Evolutionary conservation across 768 basidiomycete species (phyloP).

Genomic region (Kwoniella botswanensis): DNA sequence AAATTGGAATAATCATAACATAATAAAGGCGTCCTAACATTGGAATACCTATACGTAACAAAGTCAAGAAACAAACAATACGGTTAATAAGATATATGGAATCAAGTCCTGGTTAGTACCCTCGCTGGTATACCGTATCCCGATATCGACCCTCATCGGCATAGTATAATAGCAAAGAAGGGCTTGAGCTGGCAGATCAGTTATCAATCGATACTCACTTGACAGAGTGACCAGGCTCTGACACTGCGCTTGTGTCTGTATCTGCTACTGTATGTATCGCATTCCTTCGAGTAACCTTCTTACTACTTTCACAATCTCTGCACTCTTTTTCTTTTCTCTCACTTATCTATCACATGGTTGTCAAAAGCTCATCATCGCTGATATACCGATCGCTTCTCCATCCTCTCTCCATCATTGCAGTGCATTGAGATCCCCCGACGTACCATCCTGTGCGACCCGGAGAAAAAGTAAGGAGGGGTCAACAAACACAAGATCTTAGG

Average conservation of each 20-base stretch:
- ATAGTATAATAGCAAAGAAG: neutral
- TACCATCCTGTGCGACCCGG: neutral
- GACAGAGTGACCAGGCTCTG: neutral
- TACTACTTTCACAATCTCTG: neutral
- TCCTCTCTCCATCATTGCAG: neutral
- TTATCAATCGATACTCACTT: neutral
- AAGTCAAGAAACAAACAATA: too few relatives aligned
- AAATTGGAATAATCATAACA: slow-evolving; percentile 14
- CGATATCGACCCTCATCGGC: neutral
- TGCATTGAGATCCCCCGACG: neutral
- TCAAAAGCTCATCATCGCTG: neutral
- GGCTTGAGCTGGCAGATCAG: slow-evolving; percentile 19
- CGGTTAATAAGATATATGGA: too few relatives aligned
- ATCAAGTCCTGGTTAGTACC: too few relatives aligned
- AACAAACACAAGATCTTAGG: neutral
- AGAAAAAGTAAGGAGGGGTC: neutral
- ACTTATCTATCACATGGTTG: too few relatives aligned
- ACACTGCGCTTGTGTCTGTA: too few relatives aligned
- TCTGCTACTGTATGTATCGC: neutral
- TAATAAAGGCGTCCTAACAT: neutral
- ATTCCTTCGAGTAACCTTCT: neutral
- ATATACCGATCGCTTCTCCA: neutral
- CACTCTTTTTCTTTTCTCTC: neutral
- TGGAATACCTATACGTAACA: neutral
- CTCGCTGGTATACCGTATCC: neutral